Conservation (phyloP, 1,284 basidiomycete genomes). For the Chalciporus sp. region DNA sequence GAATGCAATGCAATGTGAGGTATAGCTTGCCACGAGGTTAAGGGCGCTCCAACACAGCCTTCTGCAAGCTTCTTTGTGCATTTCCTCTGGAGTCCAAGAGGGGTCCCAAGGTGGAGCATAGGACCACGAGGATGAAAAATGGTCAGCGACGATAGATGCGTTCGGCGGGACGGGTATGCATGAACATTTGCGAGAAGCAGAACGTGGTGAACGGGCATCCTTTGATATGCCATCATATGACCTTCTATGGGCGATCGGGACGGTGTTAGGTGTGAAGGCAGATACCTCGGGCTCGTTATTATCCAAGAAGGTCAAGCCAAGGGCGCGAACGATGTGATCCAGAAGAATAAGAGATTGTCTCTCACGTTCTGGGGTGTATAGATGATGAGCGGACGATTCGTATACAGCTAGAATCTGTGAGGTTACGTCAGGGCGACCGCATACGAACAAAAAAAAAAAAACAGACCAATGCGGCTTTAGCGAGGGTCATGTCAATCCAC, state of each 20-base stretch:
- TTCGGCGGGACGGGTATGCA: slow-evolving; percentile 49
- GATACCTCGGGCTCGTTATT: slow-evolving; percentile 53
- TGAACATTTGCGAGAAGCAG: slow-evolving; percentile 43
- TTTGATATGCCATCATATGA: slow-evolving; percentile 31
- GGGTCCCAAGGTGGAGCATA: slow-evolving; percentile 64
- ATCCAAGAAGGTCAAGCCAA: slow-evolving; percentile 61
- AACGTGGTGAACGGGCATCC: slow-evolving; percentile 31
- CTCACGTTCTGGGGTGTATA: slow-evolving; percentile 57
- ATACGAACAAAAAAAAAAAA: neutral
- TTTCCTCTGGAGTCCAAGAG: slow-evolving; percentile 53
- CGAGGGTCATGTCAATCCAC: slow-evolving; percentile 62
- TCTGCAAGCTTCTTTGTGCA: slow-evolving; percentile 67
- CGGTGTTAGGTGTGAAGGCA: slow-evolving; percentile 48
- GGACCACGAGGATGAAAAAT: slow-evolving; percentile 45
- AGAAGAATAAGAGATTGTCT: slow-evolving; percentile 54
- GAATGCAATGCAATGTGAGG: slow-evolving; percentile 66
- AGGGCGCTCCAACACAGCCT: slow-evolving; percentile 75
- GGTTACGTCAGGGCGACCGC: slow-evolving; percentile 2
- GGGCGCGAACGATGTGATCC: slow-evolving; percentile 60
- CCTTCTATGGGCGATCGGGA: slow-evolving; percentile 46
- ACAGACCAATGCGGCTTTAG: slow-evolving; percentile 74
- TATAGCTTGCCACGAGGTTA: slow-evolving; percentile 63
- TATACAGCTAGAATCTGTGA: slow-evolving; percentile 70
- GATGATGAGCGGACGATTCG: slow-evolving; percentile 71
- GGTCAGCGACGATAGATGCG: slow-evolving; percentile 41